Evolutionary conservation across 305 asterid species (phyloP), one percentile per base, ranked within the genome.

Genomic region (Striga hermonthica): DNA sequence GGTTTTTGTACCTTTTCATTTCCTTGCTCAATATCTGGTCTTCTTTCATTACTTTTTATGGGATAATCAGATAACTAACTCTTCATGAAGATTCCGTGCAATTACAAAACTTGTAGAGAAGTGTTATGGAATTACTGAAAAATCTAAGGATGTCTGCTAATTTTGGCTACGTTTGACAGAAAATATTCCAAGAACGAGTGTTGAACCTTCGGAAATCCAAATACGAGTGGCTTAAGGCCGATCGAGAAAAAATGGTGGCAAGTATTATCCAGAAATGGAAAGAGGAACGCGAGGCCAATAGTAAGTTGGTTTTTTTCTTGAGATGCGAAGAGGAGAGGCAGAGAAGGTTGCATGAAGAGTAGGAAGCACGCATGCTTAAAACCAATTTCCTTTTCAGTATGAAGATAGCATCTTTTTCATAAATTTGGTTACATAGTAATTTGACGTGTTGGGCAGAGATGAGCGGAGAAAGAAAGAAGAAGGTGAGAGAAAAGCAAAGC

Each of bases 401-500:
- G 22, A 15, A 3, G 5, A 15, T 7, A 28, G 11, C 28, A 43
- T 36, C 16, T 49, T 38, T 15, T 13, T 6, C 11, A 9, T 14
- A 34, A 13, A 49, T 50, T 50, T 50, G 35, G 11, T 50, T 14
- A 14, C 5, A 6, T 50, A 2, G 4, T 10, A 2, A 3, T 4
- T 13, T 54, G 28, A 52, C 36, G 58, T 50, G 15, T 50, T 28
- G 11, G 31, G 74, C 87, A 88, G 99, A 94, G 82, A 80, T 82
- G 67, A 90, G 84, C 84, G 83, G 74, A 79, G 80, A 43, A 85
- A 75, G 87, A 86, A 82, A 71, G 97, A 88, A 78, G 96, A 88
- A 60, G 96, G 93, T 16, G 97, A 94, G 63, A 80, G 78, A 7
- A 82, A 80, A 80, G 97, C 97, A 2, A 94, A 85, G 87, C 72